phyloP scores from a whole-genome alignment of 345 rosid species.

The Eucalyptus grandis region DNA sequence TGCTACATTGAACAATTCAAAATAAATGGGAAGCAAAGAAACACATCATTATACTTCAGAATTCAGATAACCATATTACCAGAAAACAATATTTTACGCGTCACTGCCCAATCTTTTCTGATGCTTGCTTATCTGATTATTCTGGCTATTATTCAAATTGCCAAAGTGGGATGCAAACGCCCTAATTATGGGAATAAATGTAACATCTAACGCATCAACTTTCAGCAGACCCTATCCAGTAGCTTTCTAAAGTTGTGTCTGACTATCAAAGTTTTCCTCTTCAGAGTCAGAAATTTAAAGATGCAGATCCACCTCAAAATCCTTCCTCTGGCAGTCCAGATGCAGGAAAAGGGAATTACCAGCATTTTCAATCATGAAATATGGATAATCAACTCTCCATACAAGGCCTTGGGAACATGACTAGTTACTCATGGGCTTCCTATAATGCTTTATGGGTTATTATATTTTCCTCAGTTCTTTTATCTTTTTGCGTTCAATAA shows the following conservation, averaged over 20 bases:
- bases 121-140: neutral
- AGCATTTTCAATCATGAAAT: neutral
- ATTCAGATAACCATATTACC: neutral
- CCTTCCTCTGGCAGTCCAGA: neutral
- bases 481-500: neutral
- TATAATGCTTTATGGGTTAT: neutral
- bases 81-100: neutral
- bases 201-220: neutral
- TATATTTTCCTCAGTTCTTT: neutral
- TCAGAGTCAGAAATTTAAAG: neutral
- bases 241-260: neutral
- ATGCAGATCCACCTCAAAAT: neutral
- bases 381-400: neutral
- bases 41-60: neutral
- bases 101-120: neutral
- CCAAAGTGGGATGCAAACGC: neutral
- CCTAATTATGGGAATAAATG: neutral
- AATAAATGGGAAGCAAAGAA: neutral
- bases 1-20: neutral
- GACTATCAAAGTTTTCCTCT: neutral
- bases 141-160: neutral
- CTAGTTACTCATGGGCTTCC: neutral
- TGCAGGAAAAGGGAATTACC: neutral
- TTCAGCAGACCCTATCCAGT: neutral
- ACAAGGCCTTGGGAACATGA: neutral